Evolutionary conservation across 2,329 filamentous ascomycete species (phyloP).

Genomic region (Thelonectria discophora): DNA sequence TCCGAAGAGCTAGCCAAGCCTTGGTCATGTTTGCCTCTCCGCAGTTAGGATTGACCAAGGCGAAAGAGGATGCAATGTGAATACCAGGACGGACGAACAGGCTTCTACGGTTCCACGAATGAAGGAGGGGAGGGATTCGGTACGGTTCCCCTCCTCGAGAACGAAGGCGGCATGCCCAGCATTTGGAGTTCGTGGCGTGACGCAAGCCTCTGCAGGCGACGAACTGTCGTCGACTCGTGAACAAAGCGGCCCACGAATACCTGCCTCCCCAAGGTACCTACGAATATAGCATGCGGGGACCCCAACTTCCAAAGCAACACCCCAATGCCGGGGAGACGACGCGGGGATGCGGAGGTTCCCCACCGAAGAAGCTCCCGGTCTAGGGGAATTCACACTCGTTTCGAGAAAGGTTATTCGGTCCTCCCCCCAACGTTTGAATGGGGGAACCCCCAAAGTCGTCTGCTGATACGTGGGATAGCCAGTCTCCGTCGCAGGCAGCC

Average conservation of each 20-base stretch:
- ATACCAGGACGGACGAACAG: slow-evolving; percentile 25
- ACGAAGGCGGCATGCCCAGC: too few species aligned
- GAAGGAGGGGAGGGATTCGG: background rate
- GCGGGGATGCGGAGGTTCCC: slow-evolving; percentile 37
- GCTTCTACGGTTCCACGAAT: slow-evolving; percentile 42
- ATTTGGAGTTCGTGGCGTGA: too few species aligned
- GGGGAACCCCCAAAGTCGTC: background rate
- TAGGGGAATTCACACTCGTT: slow-evolving; percentile 4
- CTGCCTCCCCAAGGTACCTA: slow-evolving; percentile 7
- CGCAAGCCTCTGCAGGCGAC: too few species aligned
- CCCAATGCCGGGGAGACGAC: slow-evolving; percentile 24
- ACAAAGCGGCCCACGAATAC: slow-evolving; percentile 26
- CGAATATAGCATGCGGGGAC: slow-evolving; percentile 33
- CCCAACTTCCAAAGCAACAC: background rate
- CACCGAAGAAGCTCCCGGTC: slow-evolving; percentile 30
- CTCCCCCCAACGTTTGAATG: background rate
- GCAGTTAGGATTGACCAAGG: background rate
- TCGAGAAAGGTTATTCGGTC: slow-evolving; percentile 12
- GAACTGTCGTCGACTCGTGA: slow-evolving; percentile 12
- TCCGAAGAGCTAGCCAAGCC: background rate
- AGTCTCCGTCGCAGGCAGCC: slow-evolving; percentile 13
- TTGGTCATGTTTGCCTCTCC: background rate
- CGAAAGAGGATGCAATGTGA: background rate
- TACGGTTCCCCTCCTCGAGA: too few species aligned
- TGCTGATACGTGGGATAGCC: slow-evolving; percentile 36